Evolutionary conservation across 495 filamentous ascomycete species (phyloP).

Genomic region (Annulohypoxylon moriforme): DNA sequence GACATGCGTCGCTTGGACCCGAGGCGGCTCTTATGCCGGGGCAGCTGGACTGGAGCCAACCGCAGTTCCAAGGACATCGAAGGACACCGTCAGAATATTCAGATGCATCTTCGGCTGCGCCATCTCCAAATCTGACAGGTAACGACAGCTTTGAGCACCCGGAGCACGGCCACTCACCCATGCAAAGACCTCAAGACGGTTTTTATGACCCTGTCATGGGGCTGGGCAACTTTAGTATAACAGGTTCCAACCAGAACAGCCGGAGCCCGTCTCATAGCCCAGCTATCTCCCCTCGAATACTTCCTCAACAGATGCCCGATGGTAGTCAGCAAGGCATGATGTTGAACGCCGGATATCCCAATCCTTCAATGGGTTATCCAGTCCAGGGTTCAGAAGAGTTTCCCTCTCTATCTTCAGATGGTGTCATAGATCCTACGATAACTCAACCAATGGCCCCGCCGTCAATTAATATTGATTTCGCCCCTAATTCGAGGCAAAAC

Average conservation of each 20-base stretch:
- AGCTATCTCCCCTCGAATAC: constrained; percentile 83
- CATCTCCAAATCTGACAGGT: constrained; percentile 83
- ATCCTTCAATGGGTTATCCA: constrained; percentile 59
- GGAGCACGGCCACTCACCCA: constrained; percentile 81
- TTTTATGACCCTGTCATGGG: constrained; percentile 82
- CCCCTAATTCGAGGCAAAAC: constrained; percentile 74
- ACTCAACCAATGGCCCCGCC: constrained; percentile 83
- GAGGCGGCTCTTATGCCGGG: constrained; percentile 75
- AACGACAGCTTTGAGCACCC: constrained; percentile 80
- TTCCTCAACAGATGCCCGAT: constrained; percentile 74
- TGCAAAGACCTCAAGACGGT: constrained; percentile 78
- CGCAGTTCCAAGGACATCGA: constrained; percentile 81
- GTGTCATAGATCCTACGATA: constrained; percentile 61
- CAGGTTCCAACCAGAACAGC: constrained; percentile 72
- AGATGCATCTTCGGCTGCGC: constrained; percentile 80
- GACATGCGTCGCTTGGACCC: constrained; percentile 83
- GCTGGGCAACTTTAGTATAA: constrained; percentile 84
- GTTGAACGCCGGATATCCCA: constrained; percentile 42
- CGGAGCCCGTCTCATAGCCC: constrained; percentile 86
- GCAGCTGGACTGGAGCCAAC: constrained; percentile 78
- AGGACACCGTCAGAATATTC: constrained; percentile 91
- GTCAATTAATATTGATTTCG: constrained; percentile 93
- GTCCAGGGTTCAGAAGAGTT: constrained; percentile 71
- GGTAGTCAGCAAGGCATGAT: constrained; percentile 55
- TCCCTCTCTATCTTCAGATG: constrained; percentile 62